phyloP scores from a whole-genome alignment of 495 filamentous ascomycete species.

The Aspergillus leporis region DNA sequence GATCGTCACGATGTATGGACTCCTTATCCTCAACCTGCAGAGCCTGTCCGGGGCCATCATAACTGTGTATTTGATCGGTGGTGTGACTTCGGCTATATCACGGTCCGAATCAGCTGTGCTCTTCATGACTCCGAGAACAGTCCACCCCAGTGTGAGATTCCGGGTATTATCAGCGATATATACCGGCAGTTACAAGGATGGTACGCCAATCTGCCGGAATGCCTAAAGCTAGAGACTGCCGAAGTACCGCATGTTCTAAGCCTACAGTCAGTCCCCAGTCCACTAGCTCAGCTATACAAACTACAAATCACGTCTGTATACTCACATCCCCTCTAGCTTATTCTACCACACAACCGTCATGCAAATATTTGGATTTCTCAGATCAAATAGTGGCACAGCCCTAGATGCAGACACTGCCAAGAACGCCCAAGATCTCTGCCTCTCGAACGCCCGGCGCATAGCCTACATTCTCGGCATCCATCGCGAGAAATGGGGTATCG shows the following conservation, averaged over 20 bases:
- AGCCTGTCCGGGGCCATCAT: conserved; percentile 27
- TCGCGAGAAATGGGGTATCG: conserved; percentile 30
- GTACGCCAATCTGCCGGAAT: conserved; percentile 32
- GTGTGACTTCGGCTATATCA: conserved; percentile 27
- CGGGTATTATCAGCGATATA: conserved; percentile 17
- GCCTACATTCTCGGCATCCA: conserved; percentile 25
- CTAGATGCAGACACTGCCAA: conserved; percentile 1
- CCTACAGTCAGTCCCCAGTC: conserved; percentile 36
- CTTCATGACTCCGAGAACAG: conserved; percentile 26
- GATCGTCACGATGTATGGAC: conserved; percentile 31
- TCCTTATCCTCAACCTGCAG: conserved; percentile 27
- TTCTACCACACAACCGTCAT: conserved; percentile 33
- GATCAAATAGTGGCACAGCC: conserved; percentile 1
- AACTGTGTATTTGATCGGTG: conserved; percentile 30
- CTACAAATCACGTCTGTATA: too few species aligned
- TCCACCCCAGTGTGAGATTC: conserved; percentile 19
- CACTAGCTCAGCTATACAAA: too few species aligned
- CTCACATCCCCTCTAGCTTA: conserved; percentile 17
- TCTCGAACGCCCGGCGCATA: conserved; percentile 23
- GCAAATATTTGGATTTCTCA: conserved; percentile 27
- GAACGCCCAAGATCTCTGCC: conserved; percentile 9
- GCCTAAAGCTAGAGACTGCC: conserved; percentile 19
- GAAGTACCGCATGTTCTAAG: conserved; percentile 32
- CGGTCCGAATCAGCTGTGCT: conserved; percentile 25
- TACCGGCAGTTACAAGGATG: conserved; percentile 31